These are phyloP conservation scores for Chaetomium globosum DNA, from an alignment of 2,329 filamentous ascomycete genomes.

Conservation along the genomic window DNA sequence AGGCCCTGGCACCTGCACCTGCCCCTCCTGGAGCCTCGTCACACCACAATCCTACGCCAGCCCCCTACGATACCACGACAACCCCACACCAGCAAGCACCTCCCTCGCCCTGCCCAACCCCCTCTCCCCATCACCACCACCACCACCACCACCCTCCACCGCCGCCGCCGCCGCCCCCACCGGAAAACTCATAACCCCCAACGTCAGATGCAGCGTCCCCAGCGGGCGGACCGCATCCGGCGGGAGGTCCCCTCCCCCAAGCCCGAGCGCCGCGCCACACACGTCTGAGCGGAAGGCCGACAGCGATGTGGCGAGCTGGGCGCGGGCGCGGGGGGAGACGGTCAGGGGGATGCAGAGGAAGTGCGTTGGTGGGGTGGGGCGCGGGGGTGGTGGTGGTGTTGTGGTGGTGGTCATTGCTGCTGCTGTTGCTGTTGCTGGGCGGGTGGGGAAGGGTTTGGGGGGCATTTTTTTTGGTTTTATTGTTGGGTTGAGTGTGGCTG, in stretches of 20 bases:
- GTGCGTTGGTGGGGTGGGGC: conserved; percentile 55
- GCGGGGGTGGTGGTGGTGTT: conserved; percentile 28
- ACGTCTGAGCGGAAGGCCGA: conserved; percentile 64
- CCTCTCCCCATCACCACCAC: conserved; percentile 1
- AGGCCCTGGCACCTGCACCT: neutral
- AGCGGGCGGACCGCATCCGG: conserved; percentile 71
- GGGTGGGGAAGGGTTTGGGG: neutral
- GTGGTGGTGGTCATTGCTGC: no score
- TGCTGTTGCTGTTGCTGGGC: no score
- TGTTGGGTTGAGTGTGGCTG: neutral
- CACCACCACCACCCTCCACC: conserved; percentile 35
- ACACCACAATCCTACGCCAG: neutral
- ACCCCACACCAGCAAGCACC: conserved; percentile 45
- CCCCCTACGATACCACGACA: conserved; percentile 43
- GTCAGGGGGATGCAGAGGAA: conserved; percentile 77
- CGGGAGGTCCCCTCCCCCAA: conserved; percentile 50
- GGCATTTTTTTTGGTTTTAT: neutral
- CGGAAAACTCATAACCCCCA: conserved; percentile 80
- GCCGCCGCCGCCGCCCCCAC: conserved; percentile 37
- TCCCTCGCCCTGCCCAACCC: conserved; percentile 48
- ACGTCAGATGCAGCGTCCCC: conserved; percentile 80
- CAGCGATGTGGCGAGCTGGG: conserved; percentile 67
- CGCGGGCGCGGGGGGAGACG: conserved; percentile 56
- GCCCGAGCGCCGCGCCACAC: conserved; percentile 42
- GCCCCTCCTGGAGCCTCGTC: neutral